Evolutionary conservation across 169 alveolate species (phyloP), one percentile per base, ranked within the genome.

Genomic region (Plasmodium gallinaceum): DNA sequence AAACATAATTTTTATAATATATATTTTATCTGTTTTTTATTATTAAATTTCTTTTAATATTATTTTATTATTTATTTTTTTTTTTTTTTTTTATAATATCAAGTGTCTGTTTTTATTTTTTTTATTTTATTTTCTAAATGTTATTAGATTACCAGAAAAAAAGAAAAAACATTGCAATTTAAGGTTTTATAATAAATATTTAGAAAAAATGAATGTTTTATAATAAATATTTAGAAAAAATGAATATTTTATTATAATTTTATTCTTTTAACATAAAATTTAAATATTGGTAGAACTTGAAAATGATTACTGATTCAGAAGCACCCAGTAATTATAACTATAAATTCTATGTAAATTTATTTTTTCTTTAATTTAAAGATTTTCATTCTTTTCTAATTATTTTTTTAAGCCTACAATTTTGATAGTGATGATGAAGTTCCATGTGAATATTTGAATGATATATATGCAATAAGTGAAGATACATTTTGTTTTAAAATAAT

Each of bases 401-500:
- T 26, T 72, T 26, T 52, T 48, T 48, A 64, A 78, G 89, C 89
- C 43, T 78, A 78, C 68, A 78, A 78, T 66, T 64, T 78, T 46
- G 65, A 86, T 70, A 86, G 92, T 73, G 92, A 86, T 86, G 92
- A 86, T 69, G 92, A 86, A 70, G 87, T 75, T 5, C 92, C 92
- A 14, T 70, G 78, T 73, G 92, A 86, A 65, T 70, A 86, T 73
- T 58, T 86, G 37, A 86, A 86, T 73, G 92, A 86, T 18, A n/a
- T 69, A 32, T 86, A 61, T 43, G 83, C 92, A 7, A 86, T 86
- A 18, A 86, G 92, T 64, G 92, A 86, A 70, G 92, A 86, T 58
- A 70, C 88, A 0, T 86, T 86, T 86, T 69, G 76, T 26, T 70
- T 86, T 61, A 86, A 86, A 86, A 86, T 86, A 45, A 86, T 86